Conservation (phyloP, 2,329 filamentous ascomycete species). For the Fonsecaea multimorphosa region DNA sequence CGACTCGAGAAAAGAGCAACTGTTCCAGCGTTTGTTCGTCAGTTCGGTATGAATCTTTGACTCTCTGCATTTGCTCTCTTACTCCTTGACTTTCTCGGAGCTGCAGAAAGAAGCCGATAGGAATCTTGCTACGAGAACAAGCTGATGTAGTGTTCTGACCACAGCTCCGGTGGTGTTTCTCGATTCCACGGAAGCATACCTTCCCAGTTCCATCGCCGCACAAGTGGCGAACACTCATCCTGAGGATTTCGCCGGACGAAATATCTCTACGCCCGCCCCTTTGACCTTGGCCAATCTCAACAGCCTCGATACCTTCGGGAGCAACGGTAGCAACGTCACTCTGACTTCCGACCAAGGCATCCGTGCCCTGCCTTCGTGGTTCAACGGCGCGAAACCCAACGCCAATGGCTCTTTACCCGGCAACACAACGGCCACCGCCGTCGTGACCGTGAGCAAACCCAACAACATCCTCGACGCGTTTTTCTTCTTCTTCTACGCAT, state of each 20-base stretch:
- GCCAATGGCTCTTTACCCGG: conserved; percentile 55
- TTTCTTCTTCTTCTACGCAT: conserved; percentile 68
- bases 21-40: background rate
- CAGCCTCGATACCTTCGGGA: conserved; percentile 52
- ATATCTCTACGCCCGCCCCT: conserved; percentile 47
- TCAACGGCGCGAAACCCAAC: conserved; percentile 62
- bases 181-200: conserved; percentile 56
- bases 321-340: conserved; percentile 55
- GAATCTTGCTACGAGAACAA: background rate
- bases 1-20: background rate
- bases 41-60: background rate
- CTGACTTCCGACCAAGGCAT: conserved; percentile 59
- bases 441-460: conserved; percentile 65
- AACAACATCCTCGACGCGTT: conserved; percentile 63
- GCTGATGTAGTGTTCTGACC: background rate
- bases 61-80: background rate
- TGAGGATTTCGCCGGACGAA: conserved; percentile 48
- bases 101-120: background rate
- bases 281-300: conserved; percentile 58
- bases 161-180: conserved; percentile 60
- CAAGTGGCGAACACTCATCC: conserved; percentile 57
- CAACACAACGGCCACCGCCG: conserved; percentile 52
- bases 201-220: conserved; percentile 56
- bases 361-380: conserved; percentile 54
- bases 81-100: background rate